Conservation (phyloP, 1,284 basidiomycete species). For the Phaffia rhodozyma region DNA sequence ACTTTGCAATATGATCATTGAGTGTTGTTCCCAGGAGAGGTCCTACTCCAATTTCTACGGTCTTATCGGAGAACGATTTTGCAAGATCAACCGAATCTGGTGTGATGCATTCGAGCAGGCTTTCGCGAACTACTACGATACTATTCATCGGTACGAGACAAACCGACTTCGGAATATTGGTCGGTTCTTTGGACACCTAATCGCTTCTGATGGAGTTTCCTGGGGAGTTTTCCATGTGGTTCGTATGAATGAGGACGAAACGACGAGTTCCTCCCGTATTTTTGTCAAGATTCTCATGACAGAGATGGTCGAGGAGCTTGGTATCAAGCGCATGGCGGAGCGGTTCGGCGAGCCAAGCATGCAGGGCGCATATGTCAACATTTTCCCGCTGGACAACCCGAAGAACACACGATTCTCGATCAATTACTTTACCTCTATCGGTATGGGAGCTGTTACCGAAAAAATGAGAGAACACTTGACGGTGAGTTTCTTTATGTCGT, state of each 20-base stretch:
- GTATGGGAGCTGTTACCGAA: constrained; percentile 80
- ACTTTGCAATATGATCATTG: constrained; percentile 95
- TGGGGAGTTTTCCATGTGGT: constrained; percentile 78
- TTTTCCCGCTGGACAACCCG: constrained; percentile 94
- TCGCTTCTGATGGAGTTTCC: constrained; percentile 74
- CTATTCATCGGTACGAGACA: constrained; percentile 97
- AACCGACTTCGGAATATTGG: constrained; percentile 95
- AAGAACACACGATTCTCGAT: constrained; percentile 95
- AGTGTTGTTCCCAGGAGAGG: constrained; percentile 98
- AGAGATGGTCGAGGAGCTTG: constrained; percentile 89
- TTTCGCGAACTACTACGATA: constrained; percentile 84
- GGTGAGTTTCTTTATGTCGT: constrained; percentile 39
- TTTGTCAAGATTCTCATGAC: constrained; percentile 94
- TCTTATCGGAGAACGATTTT: constrained; percentile 87
- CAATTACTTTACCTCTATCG: constrained; percentile 95
- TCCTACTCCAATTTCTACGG: constrained; percentile 96
- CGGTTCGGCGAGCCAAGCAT: constrained; percentile 79
- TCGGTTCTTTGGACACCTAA: constrained; percentile 84
- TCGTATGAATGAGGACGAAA: constrained; percentile 95
- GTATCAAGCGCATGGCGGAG: constrained; percentile 66
- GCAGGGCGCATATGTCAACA: constrained; percentile 56
- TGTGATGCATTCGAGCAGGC: constrained; percentile 77
- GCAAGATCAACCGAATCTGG: constrained; percentile 91
- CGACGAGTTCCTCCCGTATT: constrained; percentile 89
- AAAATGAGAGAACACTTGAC: constrained; percentile 93